These are phyloP conservation scores for Plasmodium vinckei DNA, from an alignment of 169 alveolate genomes.

Conservation along the genomic window DNA sequence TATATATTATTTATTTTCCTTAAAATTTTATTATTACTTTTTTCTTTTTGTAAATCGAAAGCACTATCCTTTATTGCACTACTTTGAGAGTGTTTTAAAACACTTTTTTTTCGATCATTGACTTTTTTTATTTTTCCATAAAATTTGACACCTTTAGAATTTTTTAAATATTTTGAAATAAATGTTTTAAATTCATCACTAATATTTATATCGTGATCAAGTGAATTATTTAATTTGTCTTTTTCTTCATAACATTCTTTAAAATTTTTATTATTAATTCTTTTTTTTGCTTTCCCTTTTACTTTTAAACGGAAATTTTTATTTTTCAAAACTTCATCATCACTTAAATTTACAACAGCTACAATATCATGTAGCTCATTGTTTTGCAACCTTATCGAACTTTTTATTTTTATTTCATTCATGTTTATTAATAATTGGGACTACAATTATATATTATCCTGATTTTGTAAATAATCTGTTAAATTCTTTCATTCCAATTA, in stretches of 20 bases:
- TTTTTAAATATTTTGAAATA: constrained; percentile 5
- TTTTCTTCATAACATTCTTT: not conserved
- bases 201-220: not conserved
- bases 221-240: not conserved
- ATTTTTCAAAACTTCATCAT: constrained; percentile 11
- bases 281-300: constrained; percentile 31
- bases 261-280: not conserved
- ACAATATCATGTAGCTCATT: constrained; percentile 14
- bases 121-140: constrained; percentile 15
- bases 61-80: no score
- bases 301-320: constrained; percentile 37
- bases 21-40: not conserved
- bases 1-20: not conserved
- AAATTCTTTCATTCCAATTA: not conserved
- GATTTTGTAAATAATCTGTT: not conserved
- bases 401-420: constrained; percentile 18
- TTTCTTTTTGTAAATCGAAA: no score
- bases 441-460: not conserved
- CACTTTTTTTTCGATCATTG: not conserved
- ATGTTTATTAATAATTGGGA: not conserved
- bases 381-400: not conserved
- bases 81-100: no score
- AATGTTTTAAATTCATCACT: constrained; percentile 10
- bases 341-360: constrained; percentile 12
- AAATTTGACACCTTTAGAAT: constrained; percentile 24